Base-by-base conservation (phyloP, 352 stramenopile species). In the Phytophthora citrophthora region DNA sequence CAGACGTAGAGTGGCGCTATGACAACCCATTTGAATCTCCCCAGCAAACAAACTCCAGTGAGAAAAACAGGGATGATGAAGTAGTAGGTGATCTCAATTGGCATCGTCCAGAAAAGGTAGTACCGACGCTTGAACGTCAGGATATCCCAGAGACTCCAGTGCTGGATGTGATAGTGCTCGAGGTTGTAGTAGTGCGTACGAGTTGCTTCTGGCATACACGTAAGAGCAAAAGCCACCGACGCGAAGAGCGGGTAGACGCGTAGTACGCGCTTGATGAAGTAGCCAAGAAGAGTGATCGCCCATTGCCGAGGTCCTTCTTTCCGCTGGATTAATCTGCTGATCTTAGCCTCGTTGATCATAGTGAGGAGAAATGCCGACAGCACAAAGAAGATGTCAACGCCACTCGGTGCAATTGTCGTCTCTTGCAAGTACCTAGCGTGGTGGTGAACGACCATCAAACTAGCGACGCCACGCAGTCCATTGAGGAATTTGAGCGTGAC, bases 41-140 rank as follows among this genome's bases (percentile, higher is more conserved):
- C 38, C 38, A 57, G 8, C 2, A 51, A 15, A 8, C 31, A 40
- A 13, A 68, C 31, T 9, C 46, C 45, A 27, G 73, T 15, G 0
- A 72, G 60, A 16, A 81, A 63, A 2, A 68, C 18, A 1, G 72
- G 72, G 13, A 81, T 70, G 16, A 77, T 41, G 31, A 72, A 81
- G 58, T 81, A 81, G 58, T 77, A 77, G 1, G 31, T 20, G 13
- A 81, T 77, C 54, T 81, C 68, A 8, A 86, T 47, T 0, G 74
- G 74, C 11, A 86, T 57, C 11, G 77, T 75, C 77, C 77, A 86
- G 29, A 20, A 86, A 71, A 83, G 55, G 43, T 77, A 64, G 32
- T 71, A 74, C 0, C 65, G 71, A 7, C 44, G 41, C 45, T 48
- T 24, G 6, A 61, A 61, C 4, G 54, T 46, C 7, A 61, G 15